phyloP scores from a whole-genome alignment of 2,329 filamentous ascomycete species.

The Pseudopyrenochaeta lycopersici region DNA sequence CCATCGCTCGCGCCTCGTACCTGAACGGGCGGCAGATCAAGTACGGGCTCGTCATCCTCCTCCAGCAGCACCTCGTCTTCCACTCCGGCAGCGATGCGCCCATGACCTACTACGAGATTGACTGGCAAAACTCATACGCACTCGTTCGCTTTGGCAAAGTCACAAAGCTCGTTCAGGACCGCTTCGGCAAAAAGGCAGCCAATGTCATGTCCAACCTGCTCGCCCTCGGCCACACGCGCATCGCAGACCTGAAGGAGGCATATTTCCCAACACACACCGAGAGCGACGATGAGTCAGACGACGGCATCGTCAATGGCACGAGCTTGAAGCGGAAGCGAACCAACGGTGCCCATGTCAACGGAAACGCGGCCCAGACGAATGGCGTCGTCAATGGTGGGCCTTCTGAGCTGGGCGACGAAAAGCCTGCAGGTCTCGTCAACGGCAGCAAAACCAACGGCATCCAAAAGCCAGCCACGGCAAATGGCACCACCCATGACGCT shows the following conservation, averaged over 20 bases:
- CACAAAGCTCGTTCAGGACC: constrained; percentile 75
- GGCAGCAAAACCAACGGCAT: constrained; percentile 18
- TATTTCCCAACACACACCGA: constrained; percentile 56
- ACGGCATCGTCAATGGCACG: constrained; percentile 32
- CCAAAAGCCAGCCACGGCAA: constrained; percentile 16
- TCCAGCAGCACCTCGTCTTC: constrained; percentile 87
- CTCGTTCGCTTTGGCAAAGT: constrained; percentile 84
- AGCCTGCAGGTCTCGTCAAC: constrained; percentile 12
- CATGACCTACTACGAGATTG: constrained; percentile 82
- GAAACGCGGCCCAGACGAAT: constrained; percentile 20
- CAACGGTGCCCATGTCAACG: constrained; percentile 33
- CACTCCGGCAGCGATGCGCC: constrained; percentile 72
- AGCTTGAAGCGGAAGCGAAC: constrained; percentile 32
- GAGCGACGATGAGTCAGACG: constrained; percentile 46
- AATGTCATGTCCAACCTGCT: constrained; percentile 79
- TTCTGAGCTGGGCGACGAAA: constrained; percentile 14
- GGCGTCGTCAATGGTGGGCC: constrained; percentile 19
- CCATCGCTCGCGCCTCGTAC: constrained; percentile 75
- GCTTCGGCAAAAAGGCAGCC: constrained; percentile 77
- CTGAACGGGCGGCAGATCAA: constrained; percentile 79
- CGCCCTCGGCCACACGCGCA: constrained; percentile 77
- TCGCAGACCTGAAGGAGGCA: constrained; percentile 73
- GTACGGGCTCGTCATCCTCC: constrained; percentile 81
- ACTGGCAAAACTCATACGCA: constrained; percentile 81
- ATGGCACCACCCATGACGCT: constrained; percentile 12